phyloP scores from a whole-genome alignment of 768 basidiomycete species.

The Psilocybe subaeruginosa region DNA sequence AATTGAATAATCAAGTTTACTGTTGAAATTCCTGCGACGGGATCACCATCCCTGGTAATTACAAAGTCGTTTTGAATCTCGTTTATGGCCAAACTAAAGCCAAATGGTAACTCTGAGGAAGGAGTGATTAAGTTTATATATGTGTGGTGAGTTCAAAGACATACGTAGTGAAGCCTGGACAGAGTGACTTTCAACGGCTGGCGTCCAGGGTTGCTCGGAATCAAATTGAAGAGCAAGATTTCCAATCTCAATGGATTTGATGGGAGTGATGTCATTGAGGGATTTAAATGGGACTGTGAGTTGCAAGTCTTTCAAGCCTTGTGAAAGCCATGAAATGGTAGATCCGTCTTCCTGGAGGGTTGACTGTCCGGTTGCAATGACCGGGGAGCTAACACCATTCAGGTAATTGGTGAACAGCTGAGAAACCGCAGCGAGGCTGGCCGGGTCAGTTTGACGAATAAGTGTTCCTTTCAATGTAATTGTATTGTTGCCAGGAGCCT shows the following conservation, averaged over 20 bases:
- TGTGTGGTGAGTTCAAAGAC: background rate
- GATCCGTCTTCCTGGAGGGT: slow-evolving; percentile 60
- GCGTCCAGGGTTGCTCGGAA: slow-evolving; percentile 55
- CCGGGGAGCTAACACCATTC: slow-evolving; percentile 60
- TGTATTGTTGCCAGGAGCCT: slow-evolving; percentile 58
- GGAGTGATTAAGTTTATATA: slow-evolving; percentile 3
- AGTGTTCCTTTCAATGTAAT: slow-evolving; percentile 63
- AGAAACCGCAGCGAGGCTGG: slow-evolving; percentile 53
- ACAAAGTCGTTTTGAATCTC: slow-evolving; percentile 70
- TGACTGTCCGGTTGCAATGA: slow-evolving; percentile 62
- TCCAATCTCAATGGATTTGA: slow-evolving; percentile 65
- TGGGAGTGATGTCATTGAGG: slow-evolving; percentile 57
- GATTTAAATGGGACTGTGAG: slow-evolving; percentile 66
- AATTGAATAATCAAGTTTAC: slow-evolving; percentile 31
- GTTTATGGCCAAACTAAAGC: slow-evolving; percentile 60
- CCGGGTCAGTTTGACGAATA: slow-evolving; percentile 49
- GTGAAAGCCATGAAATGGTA: slow-evolving; percentile 66
- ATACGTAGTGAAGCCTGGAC: slow-evolving; percentile 60
- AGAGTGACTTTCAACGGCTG: slow-evolving; percentile 57
- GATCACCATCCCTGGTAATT: slow-evolving; percentile 53
- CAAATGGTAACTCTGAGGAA: slow-evolving; percentile 65
- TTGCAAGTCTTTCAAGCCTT: slow-evolving; percentile 57
- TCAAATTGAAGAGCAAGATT: slow-evolving; percentile 61
- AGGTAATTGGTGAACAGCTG: slow-evolving; percentile 73
- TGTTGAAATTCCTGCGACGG: slow-evolving; percentile 63